A percentile compares a stretch with the other conserved stretches of the same genome.
Conservation (phyloP, 805 yeast species). For the Ogataea trehalophila region DNA sequence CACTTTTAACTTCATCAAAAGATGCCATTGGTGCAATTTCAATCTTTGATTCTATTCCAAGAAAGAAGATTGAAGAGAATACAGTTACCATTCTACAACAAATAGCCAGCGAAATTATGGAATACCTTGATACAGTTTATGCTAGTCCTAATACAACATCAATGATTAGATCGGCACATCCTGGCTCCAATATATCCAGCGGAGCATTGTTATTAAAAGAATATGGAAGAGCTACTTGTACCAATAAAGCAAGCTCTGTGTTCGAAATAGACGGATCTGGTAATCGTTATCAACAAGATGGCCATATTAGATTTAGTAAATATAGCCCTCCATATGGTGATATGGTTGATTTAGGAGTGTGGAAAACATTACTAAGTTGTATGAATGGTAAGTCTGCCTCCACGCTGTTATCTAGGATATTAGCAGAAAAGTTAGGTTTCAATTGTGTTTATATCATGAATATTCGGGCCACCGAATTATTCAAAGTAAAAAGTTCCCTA, state of each 20-base stretch:
- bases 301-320: conserved; percentile 39
- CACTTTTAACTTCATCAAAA: conserved; percentile 37
- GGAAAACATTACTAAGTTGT: conserved; percentile 32
- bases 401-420: conserved; percentile 31
- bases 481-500: conserved; percentile 34
- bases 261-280: conserved; percentile 67
- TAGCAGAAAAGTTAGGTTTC: conserved; percentile 32
- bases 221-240: conserved; percentile 56
- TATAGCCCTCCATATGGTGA: conserved; percentile 24
- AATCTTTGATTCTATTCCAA: conserved; percentile 47
- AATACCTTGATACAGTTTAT: conserved; percentile 33
- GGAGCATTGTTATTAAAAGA: conserved; percentile 24
- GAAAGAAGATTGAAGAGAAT: conserved; percentile 32
- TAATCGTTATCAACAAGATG: conserved; percentile 49
- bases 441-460: conserved; percentile 49
- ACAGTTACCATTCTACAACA: conserved; percentile 33
- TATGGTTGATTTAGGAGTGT: conserved; percentile 30
- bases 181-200: background rate
- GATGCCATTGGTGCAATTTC: conserved; percentile 54
- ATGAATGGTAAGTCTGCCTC: conserved; percentile 45
- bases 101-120: conserved; percentile 39
- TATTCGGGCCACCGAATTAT: conserved; percentile 44
- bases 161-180: background rate
- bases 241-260: conserved; percentile 33
- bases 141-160: conserved; percentile 5